Percentiles rank a stretch among this genome's conserved stretches.
phyloP scores from a whole-genome alignment of 2,329 filamentous ascomycete species.

The Pseudocercospora fuligena region DNA sequence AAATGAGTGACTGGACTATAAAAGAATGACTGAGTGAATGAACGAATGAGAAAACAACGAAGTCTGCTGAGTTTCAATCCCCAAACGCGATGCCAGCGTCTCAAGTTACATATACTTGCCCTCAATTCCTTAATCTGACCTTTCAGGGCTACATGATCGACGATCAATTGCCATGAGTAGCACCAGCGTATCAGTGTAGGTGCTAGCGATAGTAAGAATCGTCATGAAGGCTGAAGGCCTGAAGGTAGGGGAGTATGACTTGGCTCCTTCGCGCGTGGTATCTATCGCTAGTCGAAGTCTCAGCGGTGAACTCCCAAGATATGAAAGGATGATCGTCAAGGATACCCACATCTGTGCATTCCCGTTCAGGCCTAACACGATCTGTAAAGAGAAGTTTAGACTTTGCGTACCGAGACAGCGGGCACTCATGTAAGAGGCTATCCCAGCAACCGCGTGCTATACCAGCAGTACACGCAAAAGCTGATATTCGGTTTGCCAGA shows the following conservation, averaged over 20 bases:
- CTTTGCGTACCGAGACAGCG: neutral
- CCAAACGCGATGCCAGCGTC: neutral
- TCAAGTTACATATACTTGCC: neutral
- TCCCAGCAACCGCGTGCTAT: neutral
- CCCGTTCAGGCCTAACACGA: neutral
- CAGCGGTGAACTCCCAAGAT: neutral
- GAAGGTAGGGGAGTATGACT: neutral
- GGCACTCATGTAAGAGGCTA: neutral
- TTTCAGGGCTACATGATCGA: neutral
- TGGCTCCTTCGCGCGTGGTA: neutral
- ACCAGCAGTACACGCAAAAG: too few relatives aligned
- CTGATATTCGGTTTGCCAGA: too few relatives aligned
- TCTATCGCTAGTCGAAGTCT: neutral
- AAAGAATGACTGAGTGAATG: too few relatives aligned
- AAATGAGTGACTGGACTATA: neutral
- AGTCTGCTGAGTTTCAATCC: neutral
- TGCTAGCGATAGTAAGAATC: conserved; percentile 1
- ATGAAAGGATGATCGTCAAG: neutral
- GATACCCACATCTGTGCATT: neutral
- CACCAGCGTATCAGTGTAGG: neutral
- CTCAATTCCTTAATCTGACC: too few relatives aligned
- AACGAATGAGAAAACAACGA: neutral
- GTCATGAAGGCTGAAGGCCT: conserved; percentile 1
- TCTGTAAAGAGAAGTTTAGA: neutral
- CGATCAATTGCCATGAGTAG: conserved; percentile 7